A percentile compares a stretch with the other conserved stretches of the same genome.
phyloP scores from a whole-genome alignment of 495 filamentous ascomycete species.

The Hyphodiscus hymeniophilus region DNA sequence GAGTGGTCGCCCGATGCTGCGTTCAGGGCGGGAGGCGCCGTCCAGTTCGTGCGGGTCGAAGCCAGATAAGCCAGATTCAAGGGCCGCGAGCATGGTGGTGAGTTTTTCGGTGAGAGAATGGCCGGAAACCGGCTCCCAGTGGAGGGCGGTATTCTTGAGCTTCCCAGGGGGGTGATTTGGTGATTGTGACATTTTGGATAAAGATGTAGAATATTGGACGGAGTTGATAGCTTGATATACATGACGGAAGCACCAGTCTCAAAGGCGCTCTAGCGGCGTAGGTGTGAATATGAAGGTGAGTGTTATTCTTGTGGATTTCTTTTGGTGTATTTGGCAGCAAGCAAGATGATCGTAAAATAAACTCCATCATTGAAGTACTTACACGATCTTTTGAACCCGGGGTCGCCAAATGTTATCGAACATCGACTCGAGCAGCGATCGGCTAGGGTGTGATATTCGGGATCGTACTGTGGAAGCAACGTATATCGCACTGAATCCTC shows the following conservation, averaged over 20 bases:
- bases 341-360: too few relatives aligned
- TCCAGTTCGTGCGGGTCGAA: not conserved
- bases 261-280: not conserved
- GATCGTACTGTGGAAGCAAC: too few relatives aligned
- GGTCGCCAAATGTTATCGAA: too few relatives aligned
- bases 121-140: not conserved
- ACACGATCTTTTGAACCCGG: too few relatives aligned
- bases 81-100: not conserved
- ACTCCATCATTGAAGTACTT: too few relatives aligned
- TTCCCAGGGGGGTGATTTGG: not conserved
- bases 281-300: too few relatives aligned
- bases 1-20: not conserved
- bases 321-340: too few relatives aligned
- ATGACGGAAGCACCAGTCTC: not conserved
- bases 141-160: not conserved
- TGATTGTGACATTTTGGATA: constrained; percentile 1
- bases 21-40: not conserved
- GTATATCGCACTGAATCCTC: too few relatives aligned
- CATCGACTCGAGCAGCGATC: too few relatives aligned
- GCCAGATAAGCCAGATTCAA: not conserved
- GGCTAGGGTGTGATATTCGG: too few relatives aligned
- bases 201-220: not conserved
- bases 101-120: not conserved
- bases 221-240: not conserved
- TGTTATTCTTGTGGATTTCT: too few relatives aligned